Evolutionary conservation across 164 flowering plant genomes (phyloP).

Genomic region (Chimonanthus praecox): DNA sequence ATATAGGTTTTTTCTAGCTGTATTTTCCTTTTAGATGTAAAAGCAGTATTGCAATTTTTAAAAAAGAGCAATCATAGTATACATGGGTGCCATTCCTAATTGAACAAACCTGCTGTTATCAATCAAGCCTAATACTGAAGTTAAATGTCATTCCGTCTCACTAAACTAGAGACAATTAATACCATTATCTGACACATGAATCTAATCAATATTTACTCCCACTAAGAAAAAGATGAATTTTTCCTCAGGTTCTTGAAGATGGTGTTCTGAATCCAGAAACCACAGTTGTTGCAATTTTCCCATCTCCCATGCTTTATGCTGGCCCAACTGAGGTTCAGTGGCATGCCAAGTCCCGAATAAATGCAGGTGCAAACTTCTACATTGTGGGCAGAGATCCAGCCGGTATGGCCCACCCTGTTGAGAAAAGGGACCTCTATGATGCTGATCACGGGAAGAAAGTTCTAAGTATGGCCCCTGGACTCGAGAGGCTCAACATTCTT

Average conservation of each 20-base stretch:
- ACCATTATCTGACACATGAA: neutral
- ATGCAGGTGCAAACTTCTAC: slow-evolving; percentile 97
- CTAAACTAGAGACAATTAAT: neutral
- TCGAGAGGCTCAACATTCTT: slow-evolving; percentile 78
- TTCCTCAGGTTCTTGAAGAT: slow-evolving; percentile 80
- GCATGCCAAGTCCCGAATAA: slow-evolving; percentile 98
- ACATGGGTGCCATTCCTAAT: too few relatives aligned
- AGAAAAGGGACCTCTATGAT: slow-evolving; percentile 86
- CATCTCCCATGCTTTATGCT: slow-evolving; percentile 98
- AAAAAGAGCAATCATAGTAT: too few relatives aligned
- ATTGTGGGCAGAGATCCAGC: slow-evolving; percentile 98
- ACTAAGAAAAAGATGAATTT: neutral
- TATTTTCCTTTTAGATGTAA: too few relatives aligned
- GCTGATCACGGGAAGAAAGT: slow-evolving; percentile 97
- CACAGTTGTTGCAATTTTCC: slow-evolving; percentile 87
- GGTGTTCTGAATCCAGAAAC: slow-evolving; percentile 97
- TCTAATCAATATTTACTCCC: neutral
- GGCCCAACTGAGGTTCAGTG: slow-evolving; percentile 99
- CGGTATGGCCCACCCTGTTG: slow-evolving; percentile 90
- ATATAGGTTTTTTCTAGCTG: too few relatives aligned
- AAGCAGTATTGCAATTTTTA: too few relatives aligned
- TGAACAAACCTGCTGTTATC: too few relatives aligned
- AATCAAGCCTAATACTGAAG: neutral
- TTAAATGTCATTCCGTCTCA: neutral
- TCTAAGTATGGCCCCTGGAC: slow-evolving; percentile 96